Conservation (phyloP, 768 basidiomycete genomes). For the Cubamyces sp. region DNA sequence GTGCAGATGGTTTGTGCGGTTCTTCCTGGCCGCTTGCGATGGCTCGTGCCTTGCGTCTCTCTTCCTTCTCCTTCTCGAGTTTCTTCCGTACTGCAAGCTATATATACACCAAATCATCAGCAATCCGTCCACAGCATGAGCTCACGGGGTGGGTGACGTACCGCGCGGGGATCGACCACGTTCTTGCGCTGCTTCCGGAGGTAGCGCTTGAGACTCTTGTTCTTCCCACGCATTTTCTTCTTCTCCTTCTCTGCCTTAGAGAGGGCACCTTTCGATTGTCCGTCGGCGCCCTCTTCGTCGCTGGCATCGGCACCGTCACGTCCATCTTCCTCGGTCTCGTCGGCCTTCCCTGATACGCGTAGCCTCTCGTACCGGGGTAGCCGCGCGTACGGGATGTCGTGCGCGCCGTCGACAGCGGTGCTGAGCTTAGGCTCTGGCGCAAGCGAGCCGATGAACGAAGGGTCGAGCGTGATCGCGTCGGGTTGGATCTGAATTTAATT, state of each 20-base stretch:
- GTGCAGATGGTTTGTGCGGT: slow-evolving; percentile 38
- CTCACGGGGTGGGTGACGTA: slow-evolving; percentile 37
- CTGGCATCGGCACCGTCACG: slow-evolving; percentile 35
- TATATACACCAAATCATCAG: slow-evolving; percentile 37
- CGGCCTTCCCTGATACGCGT: slow-evolving; percentile 72
- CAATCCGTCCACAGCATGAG: slow-evolving; percentile 5
- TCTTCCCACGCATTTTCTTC: slow-evolving; percentile 85
- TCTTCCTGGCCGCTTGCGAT: slow-evolving; percentile 30
- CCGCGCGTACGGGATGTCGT: slow-evolving; percentile 66
- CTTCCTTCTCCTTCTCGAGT: slow-evolving; percentile 41
- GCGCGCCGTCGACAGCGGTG: slow-evolving; percentile 48
- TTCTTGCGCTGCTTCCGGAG: slow-evolving; percentile 94
- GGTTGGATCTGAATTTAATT: slow-evolving; percentile 69
- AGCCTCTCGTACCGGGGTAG: slow-evolving; percentile 80
- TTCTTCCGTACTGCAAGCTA: slow-evolving; percentile 50
- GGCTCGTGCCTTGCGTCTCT: slow-evolving; percentile 35
- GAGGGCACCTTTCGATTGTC: slow-evolving; percentile 35
- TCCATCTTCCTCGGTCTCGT: slow-evolving; percentile 58
- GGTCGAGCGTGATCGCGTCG: slow-evolving; percentile 87
- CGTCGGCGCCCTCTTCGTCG: slow-evolving; percentile 45
- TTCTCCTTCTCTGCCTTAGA: slow-evolving; percentile 57
- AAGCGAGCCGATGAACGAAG: slow-evolving; percentile 74
- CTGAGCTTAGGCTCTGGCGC: slow-evolving; percentile 63
- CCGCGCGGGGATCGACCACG: slow-evolving; percentile 83
- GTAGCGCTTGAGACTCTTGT: slow-evolving; percentile 84